Evolutionary conservation across 2,329 filamentous ascomycete genomes (phyloP), one percentile per base, ranked within the genome.

Genomic region (Proliferodiscus dingleyae): DNA sequence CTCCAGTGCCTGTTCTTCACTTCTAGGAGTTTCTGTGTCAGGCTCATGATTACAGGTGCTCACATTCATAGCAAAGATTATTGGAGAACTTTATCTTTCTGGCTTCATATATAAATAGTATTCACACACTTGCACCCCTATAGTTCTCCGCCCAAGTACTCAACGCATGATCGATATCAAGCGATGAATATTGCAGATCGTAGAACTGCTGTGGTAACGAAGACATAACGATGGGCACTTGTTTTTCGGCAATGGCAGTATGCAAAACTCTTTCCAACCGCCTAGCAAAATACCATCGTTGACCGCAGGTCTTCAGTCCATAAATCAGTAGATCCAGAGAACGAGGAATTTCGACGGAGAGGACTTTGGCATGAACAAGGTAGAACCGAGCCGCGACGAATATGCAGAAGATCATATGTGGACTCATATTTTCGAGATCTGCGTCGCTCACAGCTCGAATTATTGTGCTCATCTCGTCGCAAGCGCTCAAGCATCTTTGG

Each of bases 251-350:
- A 30, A 52, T 46, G 6, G 51, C 51, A 11, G 36, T 45, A 15
- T 26, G 34, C 15, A 53, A 30, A 5, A 53, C 48, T 23, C 28
- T 51, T 30, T 45, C 51, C 24, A 51, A 37, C 38, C 41, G 45
- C 39, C 46, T 33, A 5, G 51, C 51, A 48, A 53, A 50, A 18
- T 46, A 48, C 51, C 51, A 53, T 23, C 51, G 41, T 29, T 53
- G 47, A n/a, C 51, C 45, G 44, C 48, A 53, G 3, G 48, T 53
- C 29, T 53, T 53, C 36, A 53, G 24, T 1, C 41, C 51, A 26
- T 53, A 53, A 10, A 51, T 41, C 11, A 53, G 34, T 1, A 51
- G 36, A 21, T 53, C 47, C 9, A 53, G 36, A 37, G 26, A 47
- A 33, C 47, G 37, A 28, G 51, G 51, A 10, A 49, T 45, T 24